Base-by-base conservation (phyloP, 2,329 filamentous ascomycete species). In the Blumeria hordei region DNA sequence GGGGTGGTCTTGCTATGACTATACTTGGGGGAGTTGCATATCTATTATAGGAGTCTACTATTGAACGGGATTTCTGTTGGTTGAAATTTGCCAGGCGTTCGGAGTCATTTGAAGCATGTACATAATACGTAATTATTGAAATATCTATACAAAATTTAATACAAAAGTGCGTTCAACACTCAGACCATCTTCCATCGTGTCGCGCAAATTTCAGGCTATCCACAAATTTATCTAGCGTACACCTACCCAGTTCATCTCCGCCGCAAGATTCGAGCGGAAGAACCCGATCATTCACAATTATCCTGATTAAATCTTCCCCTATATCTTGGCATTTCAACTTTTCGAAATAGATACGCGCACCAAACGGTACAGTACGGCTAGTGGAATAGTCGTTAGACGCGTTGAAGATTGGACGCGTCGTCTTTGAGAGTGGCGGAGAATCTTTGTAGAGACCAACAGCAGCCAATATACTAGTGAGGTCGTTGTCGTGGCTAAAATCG, bases 401-500 rank as follows among this genome's bases (percentile, higher is more conserved):
- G 6, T 67, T 60, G 0, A 76, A 71, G 45, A 74, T 69, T 41
- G 74, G 65, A 32, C 77, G 66, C 6, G 70, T 70, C 3, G 69
- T 70, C 28, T 72, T 73, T 2, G 74, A 72, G 28, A 83, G 68
- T 10, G 73, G 70, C 12, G 65, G 62, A 0, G 78, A 85, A 45
- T 67, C 69, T 60, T 88, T 84, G 68, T 87, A 94, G 32, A 94
- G 69, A 0, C 87, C 85, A 59, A 95, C 64, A 0, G 87, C 86
- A 5, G 78, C 79, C 64, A 84, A 84, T 6, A 93, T 78, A 7
- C 76, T 75, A 34, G 77, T 78, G 79, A 95, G 87, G 64, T 83
- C 80, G 66, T 93, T 94, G 68, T 95, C 88, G 67, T 95, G 88
- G 59, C 81, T 85, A 64, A 95, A 94, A 67, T 95, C 88, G 0